Evolutionary conservation across 2,329 filamentous ascomycete species (phyloP).

Genomic region (Alternaria sp.): DNA sequence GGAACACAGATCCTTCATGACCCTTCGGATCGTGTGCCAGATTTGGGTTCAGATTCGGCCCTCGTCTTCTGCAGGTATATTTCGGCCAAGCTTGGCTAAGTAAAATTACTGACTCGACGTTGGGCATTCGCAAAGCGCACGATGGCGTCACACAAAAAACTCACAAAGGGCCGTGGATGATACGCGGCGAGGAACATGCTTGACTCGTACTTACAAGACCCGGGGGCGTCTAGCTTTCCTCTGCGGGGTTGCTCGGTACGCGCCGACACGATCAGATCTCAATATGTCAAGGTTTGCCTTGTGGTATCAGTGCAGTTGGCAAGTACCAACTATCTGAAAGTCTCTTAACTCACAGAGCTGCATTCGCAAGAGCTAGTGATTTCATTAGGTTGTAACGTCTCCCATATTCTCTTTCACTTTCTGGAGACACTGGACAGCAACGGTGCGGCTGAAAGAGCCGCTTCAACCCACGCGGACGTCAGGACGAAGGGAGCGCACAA

Average conservation of each 20-base stretch:
- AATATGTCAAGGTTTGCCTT: neutral
- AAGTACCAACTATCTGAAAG: neutral
- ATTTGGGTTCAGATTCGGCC: constrained; percentile 1
- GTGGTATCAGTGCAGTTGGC: neutral
- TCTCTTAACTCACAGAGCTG: neutral
- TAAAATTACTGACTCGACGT: constrained; percentile 5
- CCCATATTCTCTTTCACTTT: neutral
- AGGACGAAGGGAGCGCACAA: constrained; percentile 1
- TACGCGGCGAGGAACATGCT: neutral
- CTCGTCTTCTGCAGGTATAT: neutral
- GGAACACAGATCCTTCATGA: constrained; percentile 4
- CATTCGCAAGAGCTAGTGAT: neutral
- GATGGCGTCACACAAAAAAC: constrained; percentile 10
- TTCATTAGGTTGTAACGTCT: neutral
- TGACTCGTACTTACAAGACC: constrained; percentile 1
- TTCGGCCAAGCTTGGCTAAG: neutral
- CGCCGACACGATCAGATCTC: constrained; percentile 12
- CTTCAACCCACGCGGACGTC: neutral
- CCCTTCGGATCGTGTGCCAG: constrained; percentile 8
- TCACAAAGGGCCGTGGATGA: neutral
- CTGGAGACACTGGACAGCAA: neutral
- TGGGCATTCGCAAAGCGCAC: constrained; percentile 8
- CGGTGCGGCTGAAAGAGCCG: constrained; percentile 6
- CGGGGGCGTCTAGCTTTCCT: neutral
- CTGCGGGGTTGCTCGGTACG: constrained; percentile 15